Percentiles rank a stretch among this genome's conserved stretches.
phyloP scores from a whole-genome alignment of 129 eudicot genomes.

The Dittrichia graveolens region DNA sequence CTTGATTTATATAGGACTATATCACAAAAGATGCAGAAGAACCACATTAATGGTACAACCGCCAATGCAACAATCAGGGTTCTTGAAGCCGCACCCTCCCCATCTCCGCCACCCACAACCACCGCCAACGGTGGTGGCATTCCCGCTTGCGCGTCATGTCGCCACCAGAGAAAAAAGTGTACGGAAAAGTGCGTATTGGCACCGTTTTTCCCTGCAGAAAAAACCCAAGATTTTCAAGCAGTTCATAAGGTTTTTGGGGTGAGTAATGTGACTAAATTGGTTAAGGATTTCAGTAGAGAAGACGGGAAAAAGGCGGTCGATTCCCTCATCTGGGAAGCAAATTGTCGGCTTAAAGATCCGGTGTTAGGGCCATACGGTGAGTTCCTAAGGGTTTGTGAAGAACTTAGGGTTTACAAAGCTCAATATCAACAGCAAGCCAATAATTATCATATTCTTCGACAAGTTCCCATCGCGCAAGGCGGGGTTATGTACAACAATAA shows the following conservation, averaged over 20 bases:
- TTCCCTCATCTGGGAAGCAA: constrained; percentile 86
- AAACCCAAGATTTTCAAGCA: constrained; percentile 73
- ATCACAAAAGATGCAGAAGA: constrained; percentile 34
- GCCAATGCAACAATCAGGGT: constrained; percentile 30
- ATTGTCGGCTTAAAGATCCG: constrained; percentile 74
- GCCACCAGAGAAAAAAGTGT: constrained; percentile 93
- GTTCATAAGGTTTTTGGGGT: constrained; percentile 93
- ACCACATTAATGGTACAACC: constrained; percentile 20
- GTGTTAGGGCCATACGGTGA: constrained; percentile 78
- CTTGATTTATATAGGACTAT: constrained; percentile 32
- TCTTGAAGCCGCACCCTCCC: constrained; percentile 33
- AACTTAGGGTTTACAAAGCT: constrained; percentile 52
- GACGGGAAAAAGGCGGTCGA: constrained; percentile 65
- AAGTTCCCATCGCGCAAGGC: constrained; percentile 34
- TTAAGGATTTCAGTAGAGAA: constrained; percentile 46
- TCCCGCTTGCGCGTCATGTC: constrained; percentile 90
- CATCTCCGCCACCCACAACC: constrained; percentile 37
- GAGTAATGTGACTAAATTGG: constrained; percentile 69
- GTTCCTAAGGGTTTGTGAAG: constrained; percentile 61
- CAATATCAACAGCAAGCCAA: constrained; percentile 46
- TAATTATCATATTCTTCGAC: constrained; percentile 32
- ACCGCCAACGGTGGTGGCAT: constrained; percentile 29
- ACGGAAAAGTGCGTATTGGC: constrained; percentile 78
- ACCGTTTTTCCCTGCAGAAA: constrained; percentile 71
- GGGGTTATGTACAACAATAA: constrained; percentile 35